Evolutionary conservation across 2,329 filamentous ascomycete species (phyloP), one percentile per base, ranked within the genome.

Genomic region (Keithomyces neogunnii): DNA sequence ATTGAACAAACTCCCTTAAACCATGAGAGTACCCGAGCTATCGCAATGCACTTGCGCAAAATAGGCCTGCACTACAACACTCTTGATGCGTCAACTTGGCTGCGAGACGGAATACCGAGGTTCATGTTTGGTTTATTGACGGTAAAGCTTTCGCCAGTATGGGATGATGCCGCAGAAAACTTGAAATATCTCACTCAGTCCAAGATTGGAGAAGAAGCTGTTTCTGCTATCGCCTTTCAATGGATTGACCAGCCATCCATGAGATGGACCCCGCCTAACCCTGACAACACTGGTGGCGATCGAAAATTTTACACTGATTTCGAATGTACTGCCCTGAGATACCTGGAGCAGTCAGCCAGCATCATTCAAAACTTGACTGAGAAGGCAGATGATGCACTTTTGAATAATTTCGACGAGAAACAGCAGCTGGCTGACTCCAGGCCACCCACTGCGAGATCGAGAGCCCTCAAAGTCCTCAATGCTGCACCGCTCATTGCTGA

Each of bases 101-200:
- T 95, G 56, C 75, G 80, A 53, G 77, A 80, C 59, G 82, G 89
- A 5, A 78, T 97, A 32, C 88, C 91, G 0, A 77, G 81, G 0
- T 97, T 91, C 61, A 84, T 89, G 60, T 96, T 96, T 60, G 93
- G 93, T 47, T 79, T 96, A 68, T 77, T 97, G 53, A 93, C 91
- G 1, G 83, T 95, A 47, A 88, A 86, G 58, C 76, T 96, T 57
- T 81, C 90, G 1, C 89, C 89, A 36, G 75, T 95, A 5, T 96
- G 92, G 88, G 88, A 95, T 54, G 89, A 95, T 60, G 81, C 88
- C 1, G 82, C 86, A 48, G 79, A 83, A 50, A 83, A 88, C 1
- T 70, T 99, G 61, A 86, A 89, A 61, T 77, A 85, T 48, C 83
- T 99, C 50, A 80, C 84, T 26, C 78, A 88, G 57, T 78, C 77